Evolutionary conservation across 2,329 filamentous ascomycete species (phyloP), one percentile per base, ranked within the genome.

Genomic region (Huntiella bhutanensis): DNA sequence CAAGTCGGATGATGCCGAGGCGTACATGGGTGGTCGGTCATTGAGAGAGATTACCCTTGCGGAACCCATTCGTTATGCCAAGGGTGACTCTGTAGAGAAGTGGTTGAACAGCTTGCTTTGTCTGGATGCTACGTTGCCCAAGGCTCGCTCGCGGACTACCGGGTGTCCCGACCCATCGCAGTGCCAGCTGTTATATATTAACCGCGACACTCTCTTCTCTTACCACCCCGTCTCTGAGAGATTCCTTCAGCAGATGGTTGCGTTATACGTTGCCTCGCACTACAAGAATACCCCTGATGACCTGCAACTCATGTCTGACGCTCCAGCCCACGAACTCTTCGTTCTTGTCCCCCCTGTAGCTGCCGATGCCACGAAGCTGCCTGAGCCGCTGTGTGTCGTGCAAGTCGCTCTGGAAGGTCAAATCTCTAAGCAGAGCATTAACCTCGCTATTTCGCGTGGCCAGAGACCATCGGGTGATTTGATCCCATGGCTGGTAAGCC

Each of bases 271-370:
- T 22, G 86, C 91, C 22, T 93, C 85, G 45, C 86, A 94, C 62
- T 95, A 98, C 69, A 96, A 96, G 63, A 98, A 98, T 63, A 85
- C 87, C 0, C 91, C 91, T 0, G 93, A 98, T 56, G 91, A 98
- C 56, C 71, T 98, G n/a, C 91, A 96, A 60, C 73, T 98, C 48
- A 93, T 98, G 85, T 94, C 85, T 51, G 91, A 98, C 62, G 91
- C 91, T 1, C 91, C 91, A 1, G 88, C 91, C 1, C 91, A 98
- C 62, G 87, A 96, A 59, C 73, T 98, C 5, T 98, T 91, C 56
- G 91, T 96, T 7, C 75, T 98, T 17, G 85, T 93, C 2, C 82
- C 87, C 2, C 88, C 91, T 0, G 77, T 88, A 12, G 71, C 81
- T 3, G 82, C 88, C 53, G 75, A 79, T 45, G 77, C 77, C 46